Base-by-base conservation (phyloP, 768 basidiomycete genomes). In the Multifurca ochricompacta region DNA sequence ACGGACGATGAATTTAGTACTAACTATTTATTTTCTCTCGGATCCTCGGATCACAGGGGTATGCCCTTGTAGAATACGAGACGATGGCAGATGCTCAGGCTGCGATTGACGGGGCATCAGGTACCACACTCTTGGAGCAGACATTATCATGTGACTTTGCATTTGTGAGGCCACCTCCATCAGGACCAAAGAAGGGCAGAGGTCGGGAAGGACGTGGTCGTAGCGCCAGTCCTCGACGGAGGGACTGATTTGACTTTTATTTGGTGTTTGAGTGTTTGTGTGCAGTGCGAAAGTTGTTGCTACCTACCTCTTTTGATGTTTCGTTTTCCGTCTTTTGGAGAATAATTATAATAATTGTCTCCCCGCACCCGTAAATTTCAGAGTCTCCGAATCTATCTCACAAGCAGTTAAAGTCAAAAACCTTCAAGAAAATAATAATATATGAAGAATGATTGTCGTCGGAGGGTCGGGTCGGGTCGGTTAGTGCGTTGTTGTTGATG, bases 61-160 rank as follows among this genome's bases (percentile, higher is more conserved):
- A 99, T 72, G 95, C 94, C 4, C 74, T 99, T 51, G 91, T 99
- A 47, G 96, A 99, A 70, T 99, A 97, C 68, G 92, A 94, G 65
- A 94, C 91, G 5, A 87, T 90, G 81, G 77, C 83, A 10, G 94
- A 98, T 57, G 96, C 96, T 1, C 91, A 96, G 63, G 81, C 83
- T 25, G 96, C 96, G 16, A 95, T 99, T 58, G 87, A 92, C 53
- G 85, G 85, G 42, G 92, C 93, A 23, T 82, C 86, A 21, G 90
- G 91, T 3, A 83, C 89, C 4, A 74, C 79, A 6, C 69, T 98
- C 52, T 71, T 99, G 51, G 96, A 96, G 64, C 91, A 98, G 71
- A 72, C 70, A 16, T 76, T 98, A 40, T 82, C 87, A 60, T 94
- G 91, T 63, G 94, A 96, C 65, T 97, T 90, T 67, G 91, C 88